phyloP scores from a whole-genome alignment of 1,284 basidiomycete species.

The Coriolopsis trogii region DNA sequence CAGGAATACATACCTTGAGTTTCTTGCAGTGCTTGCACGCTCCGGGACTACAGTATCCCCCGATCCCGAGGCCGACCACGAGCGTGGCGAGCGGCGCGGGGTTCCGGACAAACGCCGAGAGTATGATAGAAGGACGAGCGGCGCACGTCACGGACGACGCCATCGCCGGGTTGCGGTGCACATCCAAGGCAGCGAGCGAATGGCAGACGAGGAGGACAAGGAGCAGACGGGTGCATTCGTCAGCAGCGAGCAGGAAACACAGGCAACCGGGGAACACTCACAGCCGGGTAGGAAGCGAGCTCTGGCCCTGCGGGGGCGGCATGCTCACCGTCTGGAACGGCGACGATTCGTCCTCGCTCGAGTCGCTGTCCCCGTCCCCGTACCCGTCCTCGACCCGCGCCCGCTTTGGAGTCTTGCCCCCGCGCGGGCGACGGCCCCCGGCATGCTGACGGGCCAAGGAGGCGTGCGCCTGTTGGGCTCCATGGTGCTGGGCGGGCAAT shows the following conservation, averaged over 20 bases:
- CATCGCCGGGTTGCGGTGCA: constrained; percentile 19
- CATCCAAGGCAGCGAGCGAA: background rate
- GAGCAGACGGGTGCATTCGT: background rate
- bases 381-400: constrained; percentile 13
- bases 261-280: constrained; percentile 20
- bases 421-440: constrained; percentile 9
- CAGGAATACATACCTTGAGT: constrained; percentile 66
- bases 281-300: constrained; percentile 25
- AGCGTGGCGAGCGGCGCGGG: constrained; percentile 8
- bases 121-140: constrained; percentile 6
- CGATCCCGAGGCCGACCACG: background rate
- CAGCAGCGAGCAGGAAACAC: background rate
- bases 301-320: constrained; percentile 23
- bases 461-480: background rate
- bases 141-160: constrained; percentile 8
- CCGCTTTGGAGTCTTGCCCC: constrained; percentile 17
- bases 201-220: background rate
- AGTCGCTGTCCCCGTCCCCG: constrained; percentile 25
- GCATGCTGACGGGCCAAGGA: constrained; percentile 9
- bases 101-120: constrained; percentile 10
- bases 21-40: constrained; percentile 83
- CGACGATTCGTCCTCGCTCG: constrained; percentile 26
- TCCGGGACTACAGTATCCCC: constrained; percentile 54
- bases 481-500: constrained; percentile 8
- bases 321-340: constrained; percentile 24